These are phyloP conservation scores for Lepiota subincarnata DNA, from an alignment of 768 basidiomycete species.

Conservation along the genomic window DNA sequence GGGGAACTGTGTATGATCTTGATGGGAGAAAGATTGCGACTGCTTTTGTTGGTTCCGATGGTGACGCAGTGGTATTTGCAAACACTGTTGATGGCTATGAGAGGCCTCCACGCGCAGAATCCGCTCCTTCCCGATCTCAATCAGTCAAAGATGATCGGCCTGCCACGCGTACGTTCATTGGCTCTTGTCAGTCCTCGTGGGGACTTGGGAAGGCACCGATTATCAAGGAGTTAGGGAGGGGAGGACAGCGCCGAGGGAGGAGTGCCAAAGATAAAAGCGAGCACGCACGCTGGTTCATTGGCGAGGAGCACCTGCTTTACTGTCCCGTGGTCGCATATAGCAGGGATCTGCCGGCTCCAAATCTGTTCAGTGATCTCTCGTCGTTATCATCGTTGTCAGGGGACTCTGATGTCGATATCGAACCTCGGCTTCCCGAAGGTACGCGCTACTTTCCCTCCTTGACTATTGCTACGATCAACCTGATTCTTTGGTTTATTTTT, in stretches of 20 bases:
- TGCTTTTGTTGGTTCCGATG: background rate
- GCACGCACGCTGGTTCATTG: constrained; percentile 6
- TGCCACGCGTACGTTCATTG: constrained; percentile 12
- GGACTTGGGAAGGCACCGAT: constrained; percentile 10
- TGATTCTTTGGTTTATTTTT: background rate
- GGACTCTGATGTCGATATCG: constrained; percentile 6
- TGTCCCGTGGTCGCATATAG: constrained; percentile 1
- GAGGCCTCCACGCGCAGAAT: background rate
- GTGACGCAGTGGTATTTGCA: background rate
- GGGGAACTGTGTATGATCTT: constrained; percentile 7
- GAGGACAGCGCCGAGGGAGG: background rate
- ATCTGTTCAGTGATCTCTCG: constrained; percentile 7
- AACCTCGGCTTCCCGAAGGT: background rate
- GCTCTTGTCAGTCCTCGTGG: constrained; percentile 14
- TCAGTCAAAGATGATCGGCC: background rate
- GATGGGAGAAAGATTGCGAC: constrained; percentile 2
- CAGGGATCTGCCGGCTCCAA: background rate
- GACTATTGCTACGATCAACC: background rate
- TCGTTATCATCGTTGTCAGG: constrained; percentile 9
- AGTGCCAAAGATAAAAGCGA: background rate
- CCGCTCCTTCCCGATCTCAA: background rate
- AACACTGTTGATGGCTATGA: constrained; percentile 1
- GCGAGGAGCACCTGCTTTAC: constrained; percentile 6
- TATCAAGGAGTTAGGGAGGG: constrained; percentile 7
- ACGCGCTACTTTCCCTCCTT: background rate